Percentiles rank a stretch among this genome's conserved stretches.
Conservation (phyloP, 2,329 filamentous ascomycete genomes). For the Beauveria asiatica region DNA sequence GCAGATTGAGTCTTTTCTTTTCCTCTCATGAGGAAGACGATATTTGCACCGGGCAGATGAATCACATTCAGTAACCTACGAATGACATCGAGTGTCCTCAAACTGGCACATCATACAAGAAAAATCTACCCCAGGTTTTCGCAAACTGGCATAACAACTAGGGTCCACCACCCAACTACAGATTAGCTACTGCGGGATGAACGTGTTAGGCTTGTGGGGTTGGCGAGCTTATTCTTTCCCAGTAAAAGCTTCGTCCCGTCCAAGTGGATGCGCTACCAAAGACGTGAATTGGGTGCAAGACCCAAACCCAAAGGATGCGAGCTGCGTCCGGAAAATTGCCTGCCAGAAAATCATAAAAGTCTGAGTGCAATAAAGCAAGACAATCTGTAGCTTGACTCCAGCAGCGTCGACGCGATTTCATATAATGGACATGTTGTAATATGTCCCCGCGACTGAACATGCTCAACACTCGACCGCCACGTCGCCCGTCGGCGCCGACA, state of each 20-base stretch:
- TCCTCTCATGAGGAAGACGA: too few relatives aligned
- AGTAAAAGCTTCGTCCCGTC: not conserved
- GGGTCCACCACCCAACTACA: not conserved
- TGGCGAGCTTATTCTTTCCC: not conserved
- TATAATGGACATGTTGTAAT: too few relatives aligned
- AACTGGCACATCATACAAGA: not conserved
- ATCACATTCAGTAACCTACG: too few relatives aligned
- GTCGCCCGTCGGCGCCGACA: constrained; percentile 46
- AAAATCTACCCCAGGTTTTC: not conserved
- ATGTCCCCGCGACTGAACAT: too few relatives aligned
- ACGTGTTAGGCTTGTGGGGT: not conserved
- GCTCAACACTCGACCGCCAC: constrained; percentile 3
- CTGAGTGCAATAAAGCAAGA: too few relatives aligned
- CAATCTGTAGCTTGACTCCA: too few relatives aligned
- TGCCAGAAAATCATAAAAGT: not conserved
- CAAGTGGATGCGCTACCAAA: not conserved
- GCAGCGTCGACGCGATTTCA: too few relatives aligned
- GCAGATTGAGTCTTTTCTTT: too few relatives aligned
- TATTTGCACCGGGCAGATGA: too few relatives aligned
- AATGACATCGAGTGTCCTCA: too few relatives aligned
- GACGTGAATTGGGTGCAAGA: not conserved
- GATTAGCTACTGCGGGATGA: not conserved
- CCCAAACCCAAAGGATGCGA: not conserved
- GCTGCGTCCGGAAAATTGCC: not conserved
- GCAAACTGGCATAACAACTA: not conserved